Conservation (phyloP, 2,329 filamentous ascomycete genomes). For the Hypoxylon sp. region DNA sequence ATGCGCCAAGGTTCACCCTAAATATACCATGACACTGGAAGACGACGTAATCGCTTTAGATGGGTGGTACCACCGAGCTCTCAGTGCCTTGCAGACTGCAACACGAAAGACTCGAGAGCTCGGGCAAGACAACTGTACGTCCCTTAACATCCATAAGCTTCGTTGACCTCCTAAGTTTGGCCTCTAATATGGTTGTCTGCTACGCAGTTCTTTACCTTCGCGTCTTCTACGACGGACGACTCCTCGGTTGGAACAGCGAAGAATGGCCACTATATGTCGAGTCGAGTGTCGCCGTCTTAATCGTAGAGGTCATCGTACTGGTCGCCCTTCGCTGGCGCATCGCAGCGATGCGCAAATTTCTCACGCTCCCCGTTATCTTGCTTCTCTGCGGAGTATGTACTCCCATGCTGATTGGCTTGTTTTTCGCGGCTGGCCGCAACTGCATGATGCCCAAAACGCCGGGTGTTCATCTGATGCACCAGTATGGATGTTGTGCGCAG, state of each 20-base stretch:
- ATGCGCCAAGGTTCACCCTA: conserved; percentile 42
- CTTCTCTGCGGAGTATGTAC: conserved; percentile 42
- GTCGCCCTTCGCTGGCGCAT: conserved; percentile 35
- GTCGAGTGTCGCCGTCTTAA: conserved; percentile 32
- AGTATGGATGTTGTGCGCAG: conserved; percentile 49
- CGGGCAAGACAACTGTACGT: conserved; percentile 44
- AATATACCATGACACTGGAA: conserved; percentile 47
- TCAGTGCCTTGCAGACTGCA: conserved; percentile 42
- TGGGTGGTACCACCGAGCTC: conserved; percentile 47
- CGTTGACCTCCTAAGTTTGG: not conserved
- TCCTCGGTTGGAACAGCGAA: conserved; percentile 50
- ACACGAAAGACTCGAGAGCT: conserved; percentile 41
- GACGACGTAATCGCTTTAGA: conserved; percentile 49
- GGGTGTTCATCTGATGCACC: conserved; percentile 47
- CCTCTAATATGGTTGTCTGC: conserved; percentile 19
- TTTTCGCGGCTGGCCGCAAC: conserved; percentile 47
- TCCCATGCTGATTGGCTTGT: conserved; percentile 47
- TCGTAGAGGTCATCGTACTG: conserved; percentile 32
- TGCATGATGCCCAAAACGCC: conserved; percentile 45
- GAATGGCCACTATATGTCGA: conserved; percentile 47
- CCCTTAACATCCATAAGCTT: not conserved
- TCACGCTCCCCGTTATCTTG: conserved; percentile 32
- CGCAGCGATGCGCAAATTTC: conserved; percentile 18
- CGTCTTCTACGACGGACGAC: conserved; percentile 48
- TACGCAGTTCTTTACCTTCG: conserved; percentile 46